Percentiles rank a stretch among this genome's conserved stretches.
These are phyloP conservation scores for Diaporthe aspalathi DNA, from an alignment of 2,329 filamentous ascomycete species.

Conservation along the genomic window DNA sequence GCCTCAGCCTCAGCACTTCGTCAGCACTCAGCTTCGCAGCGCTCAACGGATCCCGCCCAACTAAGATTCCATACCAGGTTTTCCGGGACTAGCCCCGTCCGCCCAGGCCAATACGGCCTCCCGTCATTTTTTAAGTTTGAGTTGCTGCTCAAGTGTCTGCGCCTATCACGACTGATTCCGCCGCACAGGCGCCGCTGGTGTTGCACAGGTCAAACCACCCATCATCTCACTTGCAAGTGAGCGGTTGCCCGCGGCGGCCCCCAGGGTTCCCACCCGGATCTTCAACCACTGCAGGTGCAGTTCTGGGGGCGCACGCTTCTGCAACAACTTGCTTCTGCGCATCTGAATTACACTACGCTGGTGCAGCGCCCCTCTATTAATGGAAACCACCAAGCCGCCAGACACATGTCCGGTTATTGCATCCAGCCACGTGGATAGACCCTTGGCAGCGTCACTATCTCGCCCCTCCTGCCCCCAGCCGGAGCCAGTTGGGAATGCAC, in stretches of 20 bases:
- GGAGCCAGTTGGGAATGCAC: conserved; percentile 1
- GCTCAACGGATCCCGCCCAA: neutral
- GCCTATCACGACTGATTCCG: conserved; percentile 2
- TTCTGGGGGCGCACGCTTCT: conserved; percentile 9
- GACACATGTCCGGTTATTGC: neutral
- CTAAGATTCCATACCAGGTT: neutral
- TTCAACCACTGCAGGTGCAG: neutral
- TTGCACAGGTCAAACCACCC: neutral
- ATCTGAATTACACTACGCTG: neutral
- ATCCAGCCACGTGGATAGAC: conserved; percentile 20
- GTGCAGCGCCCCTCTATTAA: conserved; percentile 5
- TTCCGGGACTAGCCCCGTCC: neutral
- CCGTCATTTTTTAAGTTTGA: neutral
- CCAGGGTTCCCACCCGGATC: neutral
- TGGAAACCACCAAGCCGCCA: conserved; percentile 10
- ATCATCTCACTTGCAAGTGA: conserved; percentile 5
- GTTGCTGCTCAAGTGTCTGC: neutral
- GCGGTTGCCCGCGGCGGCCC: conserved; percentile 16
- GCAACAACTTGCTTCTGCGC: neutral
- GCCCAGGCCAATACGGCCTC: conserved; percentile 6
- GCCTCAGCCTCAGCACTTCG: conserved; percentile 29
- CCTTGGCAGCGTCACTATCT: conserved; percentile 16
- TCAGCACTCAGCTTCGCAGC: conserved; percentile 28
- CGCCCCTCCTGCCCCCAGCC: conserved; percentile 12
- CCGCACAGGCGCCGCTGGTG: conserved; percentile 11